Conservation (phyloP, 2,329 filamentous ascomycete genomes). For the Aspergillus brasiliensis region DNA sequence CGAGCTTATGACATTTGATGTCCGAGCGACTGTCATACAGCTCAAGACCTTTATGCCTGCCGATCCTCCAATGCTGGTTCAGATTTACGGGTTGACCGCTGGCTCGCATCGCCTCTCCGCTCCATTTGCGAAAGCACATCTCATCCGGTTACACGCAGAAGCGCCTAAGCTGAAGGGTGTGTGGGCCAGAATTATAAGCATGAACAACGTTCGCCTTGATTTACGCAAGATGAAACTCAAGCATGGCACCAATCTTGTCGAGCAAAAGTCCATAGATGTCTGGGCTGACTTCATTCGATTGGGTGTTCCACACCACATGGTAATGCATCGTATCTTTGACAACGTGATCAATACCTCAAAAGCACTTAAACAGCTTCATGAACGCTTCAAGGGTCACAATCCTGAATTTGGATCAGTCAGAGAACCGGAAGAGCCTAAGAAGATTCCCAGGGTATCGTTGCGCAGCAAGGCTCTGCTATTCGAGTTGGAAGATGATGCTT, state of each 20-base stretch:
- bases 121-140: constrained; percentile 75
- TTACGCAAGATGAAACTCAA: constrained; percentile 76
- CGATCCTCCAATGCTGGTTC: constrained; percentile 89
- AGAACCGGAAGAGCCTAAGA: constrained; percentile 79
- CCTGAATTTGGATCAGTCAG: constrained; percentile 89
- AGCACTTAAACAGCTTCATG: constrained; percentile 84
- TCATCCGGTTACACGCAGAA: constrained; percentile 84
- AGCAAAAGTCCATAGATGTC: constrained; percentile 83
- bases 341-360: constrained; percentile 88
- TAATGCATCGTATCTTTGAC: constrained; percentile 88
- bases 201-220: constrained; percentile 80
- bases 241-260: constrained; percentile 60
- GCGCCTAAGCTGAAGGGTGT: constrained; percentile 78
- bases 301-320: constrained; percentile 86
- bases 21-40: constrained; percentile 80
- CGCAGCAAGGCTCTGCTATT: constrained; percentile 81
- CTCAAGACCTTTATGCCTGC: constrained; percentile 85
- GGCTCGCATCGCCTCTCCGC: constrained; percentile 85
- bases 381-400: constrained; percentile 84
- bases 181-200: constrained; percentile 83
- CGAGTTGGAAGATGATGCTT: constrained; percentile 91
- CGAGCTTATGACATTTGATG: constrained; percentile 79
- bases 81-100: constrained; percentile 78
- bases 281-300: constrained; percentile 82
- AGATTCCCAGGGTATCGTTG: constrained; percentile 81